These are phyloP conservation scores for Mycena indigotica DNA, from an alignment of 768 basidiomycete genomes.

Conservation along the genomic window DNA sequence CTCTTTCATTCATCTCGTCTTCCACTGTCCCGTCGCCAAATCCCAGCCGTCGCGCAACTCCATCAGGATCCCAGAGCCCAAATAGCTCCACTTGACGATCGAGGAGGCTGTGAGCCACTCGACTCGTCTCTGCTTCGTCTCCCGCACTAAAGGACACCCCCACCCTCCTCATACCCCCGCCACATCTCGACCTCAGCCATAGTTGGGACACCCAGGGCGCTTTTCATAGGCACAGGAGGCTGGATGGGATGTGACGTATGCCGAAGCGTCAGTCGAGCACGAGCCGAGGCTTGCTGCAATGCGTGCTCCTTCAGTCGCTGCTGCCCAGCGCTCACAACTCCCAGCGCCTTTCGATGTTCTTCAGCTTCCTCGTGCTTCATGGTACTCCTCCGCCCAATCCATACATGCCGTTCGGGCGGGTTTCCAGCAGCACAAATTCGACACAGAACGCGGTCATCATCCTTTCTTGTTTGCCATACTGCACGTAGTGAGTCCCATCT, in stretches of 20 bases:
- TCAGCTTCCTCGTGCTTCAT: neutral
- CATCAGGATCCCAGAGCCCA: conserved; percentile 8
- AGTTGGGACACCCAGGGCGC: neutral
- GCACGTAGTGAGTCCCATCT: neutral
- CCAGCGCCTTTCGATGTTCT: neutral
- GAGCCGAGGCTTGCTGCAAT: neutral
- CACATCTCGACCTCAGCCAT: conserved; percentile 3
- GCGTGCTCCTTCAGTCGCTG: neutral
- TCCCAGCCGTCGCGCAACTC: neutral
- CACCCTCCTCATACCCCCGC: neutral
- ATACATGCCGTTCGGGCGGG: neutral
- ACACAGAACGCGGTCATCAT: neutral
- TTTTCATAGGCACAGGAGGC: neutral
- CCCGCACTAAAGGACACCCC: conserved; percentile 8
- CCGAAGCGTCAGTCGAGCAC: neutral
- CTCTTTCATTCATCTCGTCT: neutral
- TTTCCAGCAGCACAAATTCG: neutral
- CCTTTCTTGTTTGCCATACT: neutral
- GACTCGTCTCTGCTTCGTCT: neutral
- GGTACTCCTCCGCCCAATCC: neutral
- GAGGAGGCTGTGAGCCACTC: neutral
- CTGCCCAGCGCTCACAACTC: neutral
- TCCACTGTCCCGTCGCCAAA: neutral
- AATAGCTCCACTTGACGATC: neutral
- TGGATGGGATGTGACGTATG: neutral